Percentiles rank a stretch among this genome's conserved stretches.
Conservation (phyloP, 1,139 yeast genomes). For the Scheffersomyces titani region DNA sequence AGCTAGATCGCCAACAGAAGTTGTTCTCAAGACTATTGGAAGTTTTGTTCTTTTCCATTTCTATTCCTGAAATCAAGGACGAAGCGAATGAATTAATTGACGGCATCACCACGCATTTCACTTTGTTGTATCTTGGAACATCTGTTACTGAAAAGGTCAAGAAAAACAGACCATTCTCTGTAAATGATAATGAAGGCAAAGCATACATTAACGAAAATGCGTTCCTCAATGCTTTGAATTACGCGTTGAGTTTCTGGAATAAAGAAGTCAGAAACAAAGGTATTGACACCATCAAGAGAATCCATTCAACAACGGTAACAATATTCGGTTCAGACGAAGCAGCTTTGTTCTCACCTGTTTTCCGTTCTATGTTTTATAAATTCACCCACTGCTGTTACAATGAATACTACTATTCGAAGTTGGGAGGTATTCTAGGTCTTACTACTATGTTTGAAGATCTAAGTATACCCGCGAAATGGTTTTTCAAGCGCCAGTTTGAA, state of each 20-base stretch:
- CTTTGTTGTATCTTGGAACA: slow-evolving; percentile 73
- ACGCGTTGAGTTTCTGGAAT: slow-evolving; percentile 79
- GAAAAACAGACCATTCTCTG: slow-evolving; percentile 68
- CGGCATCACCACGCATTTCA: slow-evolving; percentile 76
- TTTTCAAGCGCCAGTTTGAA: slow-evolving; percentile 78
- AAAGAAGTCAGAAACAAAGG: slow-evolving; percentile 73
- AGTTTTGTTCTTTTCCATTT: slow-evolving; percentile 70
- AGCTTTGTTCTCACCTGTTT: slow-evolving; percentile 70
- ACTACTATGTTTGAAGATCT: slow-evolving; percentile 70
- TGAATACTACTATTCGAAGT: slow-evolving; percentile 79
- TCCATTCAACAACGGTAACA: slow-evolving; percentile 62
- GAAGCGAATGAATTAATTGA: slow-evolving; percentile 65
- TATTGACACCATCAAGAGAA: slow-evolving; percentile 59
- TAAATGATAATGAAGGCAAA: slow-evolving; percentile 78
- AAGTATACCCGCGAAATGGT: slow-evolving; percentile 69
- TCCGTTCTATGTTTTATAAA: slow-evolving; percentile 74
- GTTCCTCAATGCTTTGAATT: slow-evolving; percentile 71
- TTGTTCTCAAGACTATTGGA: slow-evolving; percentile 63
- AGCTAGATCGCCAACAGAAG: slow-evolving; percentile 61
- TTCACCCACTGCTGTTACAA: slow-evolving; percentile 91
- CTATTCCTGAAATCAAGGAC: slow-evolving; percentile 71
- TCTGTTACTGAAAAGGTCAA: slow-evolving; percentile 72
- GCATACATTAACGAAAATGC: slow-evolving; percentile 70
- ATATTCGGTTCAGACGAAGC: slow-evolving; percentile 69
- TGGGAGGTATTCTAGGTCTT: slow-evolving; percentile 88